Base-by-base conservation (phyloP, 1,139 yeast genomes). In the Debaryomyces robertsiae region DNA sequence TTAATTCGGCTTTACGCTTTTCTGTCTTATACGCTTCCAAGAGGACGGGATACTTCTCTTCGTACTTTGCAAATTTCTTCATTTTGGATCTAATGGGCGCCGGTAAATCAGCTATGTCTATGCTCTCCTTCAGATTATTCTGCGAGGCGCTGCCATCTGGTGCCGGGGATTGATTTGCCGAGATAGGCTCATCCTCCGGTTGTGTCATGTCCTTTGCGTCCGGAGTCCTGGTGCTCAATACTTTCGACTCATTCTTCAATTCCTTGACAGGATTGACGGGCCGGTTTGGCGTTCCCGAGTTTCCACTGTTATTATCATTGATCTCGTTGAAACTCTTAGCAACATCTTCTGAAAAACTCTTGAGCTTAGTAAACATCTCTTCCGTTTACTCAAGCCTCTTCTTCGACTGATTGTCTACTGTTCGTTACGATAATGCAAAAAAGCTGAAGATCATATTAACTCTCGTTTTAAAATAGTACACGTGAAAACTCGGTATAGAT, bases 1-100 rank as follows among this genome's bases (percentile, higher is more conserved):
- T 75, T 40, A 84, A 70, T 38, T 79, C 84, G 2, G 77, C 67
- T 51, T 84, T 85, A 35, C 76, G 70, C 65, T 87, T 89, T 58
- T 90, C 97, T 1, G 75, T 68, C 57, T 89, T 86, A 65, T 86
- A 91, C 0, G 98, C 97, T 36, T 84, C 85, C 37, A 89, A 73
- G 11, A 91, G 68, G 15, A 81, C 64, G 0, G 97, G 98, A 58
- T 90, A 91, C 57, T 88, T 88, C 43, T 85, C 86, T 60, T 93
- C 98, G 60, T 90, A 93, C 59, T 89, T 90, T 43, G 78, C 81
- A 57, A 88, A 88, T 66, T 88, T 90, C 46, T 77, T 76, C 62
- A 91, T 65, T 53, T 84, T 85, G 10, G 82, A 67, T 49, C 77
- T 75, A 22, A 86, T 61, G 7, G 74, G 75, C 4, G 73, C 73